phyloP scores from a whole-genome alignment of 305 asterid genomes.

The Galium porrigens region DNA sequence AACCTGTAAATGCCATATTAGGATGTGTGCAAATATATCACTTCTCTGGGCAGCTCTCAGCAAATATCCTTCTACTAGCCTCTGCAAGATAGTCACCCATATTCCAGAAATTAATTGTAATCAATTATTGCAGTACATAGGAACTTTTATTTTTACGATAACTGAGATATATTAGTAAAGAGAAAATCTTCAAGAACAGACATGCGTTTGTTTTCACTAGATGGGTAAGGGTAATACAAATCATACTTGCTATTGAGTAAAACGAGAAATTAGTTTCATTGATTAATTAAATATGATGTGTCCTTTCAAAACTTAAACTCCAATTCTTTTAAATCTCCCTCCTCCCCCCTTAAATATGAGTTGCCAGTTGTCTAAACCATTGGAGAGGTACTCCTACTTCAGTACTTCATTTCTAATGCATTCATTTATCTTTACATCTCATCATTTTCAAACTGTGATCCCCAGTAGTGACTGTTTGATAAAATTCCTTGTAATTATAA shows the following conservation, averaged over 20 bases:
- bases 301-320: no score
- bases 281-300: no score
- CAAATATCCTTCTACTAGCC: constrained; percentile 86
- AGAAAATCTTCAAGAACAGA: constrained; percentile 5
- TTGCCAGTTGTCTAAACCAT: no score
- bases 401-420: neutral
- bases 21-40: constrained; percentile 85
- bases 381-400: no score
- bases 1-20: constrained; percentile 99
- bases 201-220: neutral
- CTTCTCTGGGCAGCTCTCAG: constrained; percentile 97
- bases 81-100: constrained; percentile 40
- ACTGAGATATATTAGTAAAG: constrained; percentile 1
- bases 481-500: neutral
- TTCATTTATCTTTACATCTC: neutral
- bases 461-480: neutral
- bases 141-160: neutral
- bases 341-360: no score
- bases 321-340: no score
- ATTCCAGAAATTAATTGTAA: neutral
- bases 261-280: no score
- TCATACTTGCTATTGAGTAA: neutral
- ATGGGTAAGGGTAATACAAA: neutral
- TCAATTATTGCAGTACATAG: neutral
- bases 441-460: neutral